Evolutionary conservation across 106 monocot genomes (phyloP).

Genomic region (Dioscorea dumetorum): DNA sequence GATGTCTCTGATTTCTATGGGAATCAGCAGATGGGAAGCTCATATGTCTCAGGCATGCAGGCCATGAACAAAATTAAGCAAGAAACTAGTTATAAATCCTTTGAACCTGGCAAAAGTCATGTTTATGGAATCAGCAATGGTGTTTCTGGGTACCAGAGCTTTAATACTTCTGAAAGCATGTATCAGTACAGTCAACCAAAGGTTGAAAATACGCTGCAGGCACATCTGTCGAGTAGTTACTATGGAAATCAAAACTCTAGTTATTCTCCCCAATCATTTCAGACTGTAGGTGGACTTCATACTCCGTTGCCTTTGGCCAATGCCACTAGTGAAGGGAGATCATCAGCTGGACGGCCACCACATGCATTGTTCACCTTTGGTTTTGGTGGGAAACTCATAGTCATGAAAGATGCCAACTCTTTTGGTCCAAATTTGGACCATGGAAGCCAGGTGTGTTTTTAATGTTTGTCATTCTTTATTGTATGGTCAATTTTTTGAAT

Average conservation of each 20-base stretch:
- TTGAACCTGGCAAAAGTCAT: conserved; percentile 15
- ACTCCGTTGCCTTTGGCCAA: conserved; percentile 28
- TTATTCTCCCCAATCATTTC: conserved; percentile 43
- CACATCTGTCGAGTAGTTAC: conserved; percentile 32
- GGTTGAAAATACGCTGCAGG: conserved; percentile 18
- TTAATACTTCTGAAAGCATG: conserved; percentile 31
- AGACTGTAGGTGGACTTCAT: conserved; percentile 23
- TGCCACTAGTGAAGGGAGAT: conserved; percentile 54
- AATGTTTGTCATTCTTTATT: neutral
- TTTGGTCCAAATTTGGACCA: conserved; percentile 22
- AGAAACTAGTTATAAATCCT: conserved; percentile 18
- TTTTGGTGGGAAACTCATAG: conserved; percentile 91
- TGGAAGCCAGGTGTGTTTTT: conserved; percentile 50
- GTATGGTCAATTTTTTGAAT: neutral
- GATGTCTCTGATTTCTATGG: conserved; percentile 11
- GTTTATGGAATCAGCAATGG: conserved; percentile 19
- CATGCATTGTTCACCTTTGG: conserved; percentile 92
- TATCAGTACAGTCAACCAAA: conserved; percentile 40
- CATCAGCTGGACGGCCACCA: conserved; percentile 79
- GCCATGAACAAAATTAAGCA: conserved; percentile 15
- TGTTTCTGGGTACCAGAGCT: conserved; percentile 16
- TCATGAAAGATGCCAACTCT: conserved; percentile 53
- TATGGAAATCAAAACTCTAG: conserved; percentile 28
- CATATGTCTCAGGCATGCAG: conserved; percentile 17
- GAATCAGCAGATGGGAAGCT: conserved; percentile 33